Conservation (phyloP, 331 rosid genomes). For the Ulmus americana region DNA sequence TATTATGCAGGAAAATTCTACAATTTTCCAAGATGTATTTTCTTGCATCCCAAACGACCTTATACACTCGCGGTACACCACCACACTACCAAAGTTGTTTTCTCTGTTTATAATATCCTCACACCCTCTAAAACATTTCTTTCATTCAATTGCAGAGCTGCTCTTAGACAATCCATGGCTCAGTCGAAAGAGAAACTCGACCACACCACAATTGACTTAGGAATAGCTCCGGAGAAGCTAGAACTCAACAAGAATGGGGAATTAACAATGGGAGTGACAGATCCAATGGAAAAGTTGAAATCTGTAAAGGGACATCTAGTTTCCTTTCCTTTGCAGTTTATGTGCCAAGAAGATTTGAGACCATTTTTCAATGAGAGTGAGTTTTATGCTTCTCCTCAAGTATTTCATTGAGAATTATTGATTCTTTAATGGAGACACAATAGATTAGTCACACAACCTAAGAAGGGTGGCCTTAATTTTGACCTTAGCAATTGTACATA, state of each 20-base stretch:
- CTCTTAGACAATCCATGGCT: conserved; percentile 33
- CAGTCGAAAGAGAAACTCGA: conserved; percentile 34
- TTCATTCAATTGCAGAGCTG: conserved; percentile 22
- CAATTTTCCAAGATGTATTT: conserved; percentile 37
- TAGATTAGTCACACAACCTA: background rate
- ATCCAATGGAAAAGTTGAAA: conserved; percentile 34
- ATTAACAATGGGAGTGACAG: conserved; percentile 8
- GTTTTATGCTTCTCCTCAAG: conserved; percentile 45
- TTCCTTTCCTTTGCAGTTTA: conserved; percentile 37
- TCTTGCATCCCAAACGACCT: conserved; percentile 41
- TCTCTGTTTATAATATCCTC: background rate
- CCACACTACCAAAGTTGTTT: background rate
- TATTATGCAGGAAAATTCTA: conserved; percentile 32
- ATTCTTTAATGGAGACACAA: background rate
- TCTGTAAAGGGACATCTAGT: conserved; percentile 38
- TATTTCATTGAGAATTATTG: conserved; percentile 20
- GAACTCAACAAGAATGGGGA: conserved; percentile 20
- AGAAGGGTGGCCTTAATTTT: background rate
- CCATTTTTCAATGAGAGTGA: conserved; percentile 43
- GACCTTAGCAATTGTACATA: conserved; percentile 11
- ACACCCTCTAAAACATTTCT: background rate
- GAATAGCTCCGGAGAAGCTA: conserved; percentile 36
- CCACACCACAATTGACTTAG: conserved; percentile 41
- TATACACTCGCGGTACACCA: conserved; percentile 35
- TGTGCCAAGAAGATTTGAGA: conserved; percentile 41